Base-by-base conservation (phyloP, 805 yeast genomes). In the Monosporozyma servazzii region DNA sequence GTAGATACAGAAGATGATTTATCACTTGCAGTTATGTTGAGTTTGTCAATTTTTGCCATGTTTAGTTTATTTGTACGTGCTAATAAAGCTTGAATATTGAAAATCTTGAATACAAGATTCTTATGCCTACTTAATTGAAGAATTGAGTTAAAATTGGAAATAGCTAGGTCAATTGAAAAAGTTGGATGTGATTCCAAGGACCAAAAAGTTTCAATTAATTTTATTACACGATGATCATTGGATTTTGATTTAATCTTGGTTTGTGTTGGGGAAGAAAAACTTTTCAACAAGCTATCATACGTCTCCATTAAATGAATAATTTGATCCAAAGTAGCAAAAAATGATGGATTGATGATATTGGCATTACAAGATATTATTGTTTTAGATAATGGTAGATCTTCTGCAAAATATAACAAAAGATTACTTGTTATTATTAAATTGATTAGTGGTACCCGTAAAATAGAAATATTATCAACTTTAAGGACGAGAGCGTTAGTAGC, bases 341-440 rank as follows among this genome's bases (percentile, higher is more conserved):
- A 48, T 1, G 65, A 54, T 15, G 70, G 68, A 47, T 67, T 64
- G 3, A 66, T 60, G 11, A 67, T 53, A 49, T 59, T 64, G 13
- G 60, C 43, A 10, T 62, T 61, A 44, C 57, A 56, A 9, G 61
- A 53, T 11, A 62, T 27, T 23, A 54, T 58, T 1, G 63, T 56
- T 23, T 55, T 52, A 3, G 57, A 51, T 15, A 60, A 45, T 3
- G 59, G 53, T 11, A 55, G 27, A 10, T 56, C 53, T 21, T 56
- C 55, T 5, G 55, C 44, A n/a, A 58, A 53, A 48, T 54, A 57
- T 21, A 60, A 53, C 2, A 64, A 33, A 7, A 65, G 30, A 48
- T 66, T 67, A 2, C 69, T 59, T 1, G 62, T 57, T 3, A 65
- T 42, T 30, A 64, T 57, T 9, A 59, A 33, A 48, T 62, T 68